Evolutionary conservation across 129 eudicot species (phyloP).

Genomic region (Flaveria robusta): DNA sequence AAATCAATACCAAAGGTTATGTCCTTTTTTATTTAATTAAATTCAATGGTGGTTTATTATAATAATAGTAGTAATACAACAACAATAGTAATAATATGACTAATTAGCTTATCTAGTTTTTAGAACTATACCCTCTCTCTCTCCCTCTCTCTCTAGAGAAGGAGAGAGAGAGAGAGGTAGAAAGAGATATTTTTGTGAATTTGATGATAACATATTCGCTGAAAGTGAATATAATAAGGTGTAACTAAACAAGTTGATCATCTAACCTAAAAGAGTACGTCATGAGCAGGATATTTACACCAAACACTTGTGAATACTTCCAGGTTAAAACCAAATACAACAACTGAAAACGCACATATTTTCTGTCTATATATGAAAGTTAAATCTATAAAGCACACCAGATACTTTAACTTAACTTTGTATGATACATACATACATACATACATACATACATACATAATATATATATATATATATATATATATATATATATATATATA

Average conservation of each 20-base stretch:
- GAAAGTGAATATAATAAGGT: background rate
- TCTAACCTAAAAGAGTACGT: constrained; percentile 7
- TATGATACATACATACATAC: background rate
- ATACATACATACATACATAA: no score
- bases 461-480: no score
- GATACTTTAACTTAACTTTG: constrained; percentile 7
- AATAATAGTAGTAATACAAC: no score
- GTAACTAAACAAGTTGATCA: background rate
- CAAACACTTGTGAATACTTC: background rate
- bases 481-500: no score
- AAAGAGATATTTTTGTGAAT: background rate
- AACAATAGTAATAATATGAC: no score
- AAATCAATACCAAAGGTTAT: no score
- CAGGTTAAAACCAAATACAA: background rate
- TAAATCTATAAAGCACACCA: background rate
- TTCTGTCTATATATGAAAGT: background rate
- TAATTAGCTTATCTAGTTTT: no score
- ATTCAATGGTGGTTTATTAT: no score
- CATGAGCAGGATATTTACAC: background rate
- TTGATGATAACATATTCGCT: background rate
- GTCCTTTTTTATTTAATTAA: no score
- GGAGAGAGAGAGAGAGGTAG: no score
- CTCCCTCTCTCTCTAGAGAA: no score
- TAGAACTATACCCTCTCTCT: no score
- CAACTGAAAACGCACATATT: background rate